Base-by-base conservation (phyloP, 768 basidiomycete species). In the Boletus edulis region DNA sequence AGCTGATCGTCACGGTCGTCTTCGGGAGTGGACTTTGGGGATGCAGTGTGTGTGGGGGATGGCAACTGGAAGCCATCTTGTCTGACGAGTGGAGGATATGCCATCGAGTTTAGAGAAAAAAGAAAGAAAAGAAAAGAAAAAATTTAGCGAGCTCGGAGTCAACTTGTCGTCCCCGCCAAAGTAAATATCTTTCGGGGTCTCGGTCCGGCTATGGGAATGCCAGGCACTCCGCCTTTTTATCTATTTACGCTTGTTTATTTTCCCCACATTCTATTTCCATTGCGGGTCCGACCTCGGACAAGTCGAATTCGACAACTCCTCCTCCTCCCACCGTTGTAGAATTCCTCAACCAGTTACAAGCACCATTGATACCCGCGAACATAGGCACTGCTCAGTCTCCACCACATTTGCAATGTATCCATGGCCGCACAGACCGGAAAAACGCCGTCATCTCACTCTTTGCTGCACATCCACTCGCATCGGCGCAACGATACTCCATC, bases 51-150 rank as follows among this genome's bases (percentile, higher is more conserved):
- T 6, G 75, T 67, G 22, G 82, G 77, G 45, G 76, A 76, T 20
- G 82, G 80, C 35, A 85, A 63, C 58, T 87, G 84, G 68, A 91
- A 91, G 62, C 89, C 89, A 72, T 89, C 85, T 65, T 87, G 84
- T 56, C 87, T 76, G 59, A 89, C 67, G 55, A 70, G 61, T 42
- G 65, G 51, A 3, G 67, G 54, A 67, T 71, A 68, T 50, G 69
- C 61, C 67, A 71, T 69, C 41, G 46, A 12, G 31, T 24, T 20
- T 9, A 20, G 31, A 35, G 22, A 13, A 44, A 37, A 35, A 32
- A 12, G 18, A 17, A 18, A 44, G 27, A 35, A 22, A 17, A 5
- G 27, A 7, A 13, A n/a, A 18, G 38, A 15, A 22, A 13, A 29
- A 39, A 18, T 20, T 27, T 20, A 39, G 12, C 24, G 31, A 32